These are phyloP conservation scores for Diaporthe sp. DNA, from an alignment of 2,329 filamentous ascomycete genomes.

Conservation along the genomic window DNA sequence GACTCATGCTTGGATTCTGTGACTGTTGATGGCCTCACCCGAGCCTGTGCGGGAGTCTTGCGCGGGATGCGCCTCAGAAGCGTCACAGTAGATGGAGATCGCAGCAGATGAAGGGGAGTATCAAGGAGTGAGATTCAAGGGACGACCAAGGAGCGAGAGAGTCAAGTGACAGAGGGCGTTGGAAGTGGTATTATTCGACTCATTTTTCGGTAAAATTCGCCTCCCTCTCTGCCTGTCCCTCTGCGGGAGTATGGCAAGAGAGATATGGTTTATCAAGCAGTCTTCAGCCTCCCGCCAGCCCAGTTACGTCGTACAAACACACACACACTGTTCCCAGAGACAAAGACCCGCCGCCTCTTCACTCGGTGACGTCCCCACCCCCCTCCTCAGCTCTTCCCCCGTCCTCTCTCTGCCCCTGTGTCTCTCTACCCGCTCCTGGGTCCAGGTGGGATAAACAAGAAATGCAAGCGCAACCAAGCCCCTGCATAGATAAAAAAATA, in stretches of 20 bases:
- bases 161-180: background rate
- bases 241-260: slow-evolving; percentile 5
- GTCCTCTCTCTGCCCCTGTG: background rate
- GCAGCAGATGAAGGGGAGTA: background rate
- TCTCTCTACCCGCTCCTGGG: background rate
- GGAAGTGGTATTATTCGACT: slow-evolving; percentile 26
- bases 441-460: background rate
- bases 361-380: background rate
- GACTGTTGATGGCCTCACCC: slow-evolving; percentile 1
- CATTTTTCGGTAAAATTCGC: background rate
- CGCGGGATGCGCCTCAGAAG: background rate
- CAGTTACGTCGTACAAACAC: slow-evolving; percentile 13
- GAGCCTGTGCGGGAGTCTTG: background rate
- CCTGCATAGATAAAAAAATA: background rate
- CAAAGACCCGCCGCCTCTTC: background rate
- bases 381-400: background rate
- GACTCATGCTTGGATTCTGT: background rate
- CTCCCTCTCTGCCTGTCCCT: slow-evolving; percentile 8
- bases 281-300: slow-evolving; percentile 23
- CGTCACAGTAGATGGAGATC: slow-evolving; percentile 8
- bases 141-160: background rate
- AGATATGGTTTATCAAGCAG: slow-evolving; percentile 20
- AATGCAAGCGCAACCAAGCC: slow-evolving; percentile 24
- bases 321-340: slow-evolving; percentile 17
- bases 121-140: background rate